These are phyloP conservation scores for Penicillium fuscoglaucum DNA, from an alignment of 2,329 filamentous ascomycete genomes.

Conservation along the genomic window DNA sequence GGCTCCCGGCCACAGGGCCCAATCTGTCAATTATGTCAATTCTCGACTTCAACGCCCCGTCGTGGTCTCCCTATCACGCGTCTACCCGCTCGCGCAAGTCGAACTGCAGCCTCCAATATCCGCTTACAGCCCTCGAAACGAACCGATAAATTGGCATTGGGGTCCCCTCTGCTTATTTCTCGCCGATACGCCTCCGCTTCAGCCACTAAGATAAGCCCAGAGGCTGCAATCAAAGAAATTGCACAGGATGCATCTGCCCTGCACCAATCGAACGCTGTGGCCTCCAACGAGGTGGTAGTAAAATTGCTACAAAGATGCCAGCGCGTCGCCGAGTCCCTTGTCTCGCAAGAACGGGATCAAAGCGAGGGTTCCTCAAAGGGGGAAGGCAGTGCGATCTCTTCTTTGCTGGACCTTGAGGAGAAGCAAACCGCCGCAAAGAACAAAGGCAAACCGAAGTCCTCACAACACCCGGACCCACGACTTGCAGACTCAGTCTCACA, in stretches of 20 bases:
- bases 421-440: slow-evolving; percentile 25
- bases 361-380: slow-evolving; percentile 20
- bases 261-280: slow-evolving; percentile 33
- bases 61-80: slow-evolving; percentile 25
- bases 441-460: slow-evolving; percentile 24
- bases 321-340: slow-evolving; percentile 33
- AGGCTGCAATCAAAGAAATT: slow-evolving; percentile 34
- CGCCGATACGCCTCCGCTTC: slow-evolving; percentile 25
- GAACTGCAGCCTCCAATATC: slow-evolving; percentile 11
- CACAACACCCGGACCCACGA: slow-evolving; percentile 36
- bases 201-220: slow-evolving; percentile 16
- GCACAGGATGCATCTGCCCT: slow-evolving; percentile 31
- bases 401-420: slow-evolving; percentile 44
- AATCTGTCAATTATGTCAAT: slow-evolving; percentile 43
- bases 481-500: slow-evolving; percentile 50
- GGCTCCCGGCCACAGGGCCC: slow-evolving; percentile 26
- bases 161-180: neutral
- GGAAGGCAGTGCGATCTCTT: slow-evolving; percentile 42
- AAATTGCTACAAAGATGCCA: slow-evolving; percentile 39
- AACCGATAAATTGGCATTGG: slow-evolving; percentile 8
- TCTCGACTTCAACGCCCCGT: slow-evolving; percentile 28
- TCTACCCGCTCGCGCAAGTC: slow-evolving; percentile 9
- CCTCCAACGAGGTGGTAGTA: slow-evolving; percentile 37
- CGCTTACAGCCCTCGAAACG: slow-evolving; percentile 23
- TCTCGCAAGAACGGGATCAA: slow-evolving; percentile 29